A percentile compares a stretch with the other conserved stretches of the same genome.
Evolutionary conservation across 1,139 yeast genomes (phyloP).

Genomic region (Yamadazyma trypodendri): DNA sequence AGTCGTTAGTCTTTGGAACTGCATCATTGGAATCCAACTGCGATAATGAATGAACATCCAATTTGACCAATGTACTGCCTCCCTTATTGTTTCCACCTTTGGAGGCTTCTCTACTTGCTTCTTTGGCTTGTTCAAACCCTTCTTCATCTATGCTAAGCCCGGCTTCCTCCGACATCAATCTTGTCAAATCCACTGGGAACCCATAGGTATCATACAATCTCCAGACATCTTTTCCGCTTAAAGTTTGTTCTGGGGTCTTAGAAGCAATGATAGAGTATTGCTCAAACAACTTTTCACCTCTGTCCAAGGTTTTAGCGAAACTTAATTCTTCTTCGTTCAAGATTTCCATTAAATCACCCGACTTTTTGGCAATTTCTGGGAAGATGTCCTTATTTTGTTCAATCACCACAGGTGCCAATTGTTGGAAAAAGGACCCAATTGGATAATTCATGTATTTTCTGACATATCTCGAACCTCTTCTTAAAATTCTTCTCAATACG

Average conservation of each 20-base stretch:
- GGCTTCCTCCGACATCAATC: conserved; percentile 98
- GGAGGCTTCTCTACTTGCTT: conserved; percentile 90
- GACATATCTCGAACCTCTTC: conserved; percentile 97
- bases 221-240: conserved; percentile 96
- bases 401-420: conserved; percentile 88
- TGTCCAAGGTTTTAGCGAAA: conserved; percentile 90
- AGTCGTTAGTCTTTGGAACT: conserved; percentile 84
- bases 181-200: conserved; percentile 96
- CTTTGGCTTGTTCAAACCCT: conserved; percentile 87
- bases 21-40: conserved; percentile 53
- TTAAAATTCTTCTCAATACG: conserved; percentile 90
- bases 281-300: conserved; percentile 96
- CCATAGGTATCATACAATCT: conserved; percentile 98
- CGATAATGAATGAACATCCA: conserved; percentile 88
- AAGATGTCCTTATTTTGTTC: conserved; percentile 84
- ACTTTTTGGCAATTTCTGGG: conserved; percentile 82
- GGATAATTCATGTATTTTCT: conserved; percentile 96
- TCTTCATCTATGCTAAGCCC: conserved; percentile 90
- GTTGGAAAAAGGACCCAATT: conserved; percentile 89
- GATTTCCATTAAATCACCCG: conserved; percentile 79
- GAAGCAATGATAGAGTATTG: conserved; percentile 85
- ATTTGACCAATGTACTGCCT: conserved; percentile 63
- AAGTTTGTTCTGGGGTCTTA: conserved; percentile 68
- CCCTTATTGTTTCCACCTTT: conserved; percentile 74
- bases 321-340: conserved; percentile 94